Evolutionary conservation across 2,329 filamentous ascomycete species (phyloP).

Genomic region (Trichophyton schoenleinii): DNA sequence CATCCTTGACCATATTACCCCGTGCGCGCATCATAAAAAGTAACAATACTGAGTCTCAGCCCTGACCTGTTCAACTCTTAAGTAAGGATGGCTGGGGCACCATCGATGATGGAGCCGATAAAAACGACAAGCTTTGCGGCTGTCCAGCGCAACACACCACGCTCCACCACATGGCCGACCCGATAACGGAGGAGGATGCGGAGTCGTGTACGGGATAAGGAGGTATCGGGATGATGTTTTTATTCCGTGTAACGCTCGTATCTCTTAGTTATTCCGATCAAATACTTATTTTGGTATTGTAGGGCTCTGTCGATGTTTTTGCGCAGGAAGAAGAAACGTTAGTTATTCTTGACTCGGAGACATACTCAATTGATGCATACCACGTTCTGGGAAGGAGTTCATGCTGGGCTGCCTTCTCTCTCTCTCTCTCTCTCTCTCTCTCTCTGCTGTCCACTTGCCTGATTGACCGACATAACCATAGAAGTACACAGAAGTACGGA

Average conservation of each 20-base stretch:
- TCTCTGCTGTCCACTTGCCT: background rate
- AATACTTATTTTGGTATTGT: background rate
- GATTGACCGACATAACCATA: too few relatives aligned
- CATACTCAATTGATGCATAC: too few relatives aligned
- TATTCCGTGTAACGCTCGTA: background rate
- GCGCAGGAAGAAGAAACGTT: background rate
- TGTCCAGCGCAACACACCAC: background rate
- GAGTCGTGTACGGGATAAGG: background rate
- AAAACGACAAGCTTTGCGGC: constrained; percentile 1
- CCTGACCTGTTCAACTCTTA: background rate
- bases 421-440: too few relatives aligned
- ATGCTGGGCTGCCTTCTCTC: too few relatives aligned
- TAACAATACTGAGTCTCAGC: background rate
- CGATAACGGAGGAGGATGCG: background rate
- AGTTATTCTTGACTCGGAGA: background rate
- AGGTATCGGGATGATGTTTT: background rate
- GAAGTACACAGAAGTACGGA: too few relatives aligned
- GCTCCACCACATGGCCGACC: background rate
- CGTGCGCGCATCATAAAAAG: background rate
- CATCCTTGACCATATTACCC: background rate
- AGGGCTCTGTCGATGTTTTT: background rate
- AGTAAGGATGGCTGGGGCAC: too few relatives aligned
- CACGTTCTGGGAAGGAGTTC: too few relatives aligned
- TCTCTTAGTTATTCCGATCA: background rate
- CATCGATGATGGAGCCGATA: background rate